Conservation (phyloP, 2,329 filamentous ascomycete genomes). For the Fusarium subglutinans region DNA sequence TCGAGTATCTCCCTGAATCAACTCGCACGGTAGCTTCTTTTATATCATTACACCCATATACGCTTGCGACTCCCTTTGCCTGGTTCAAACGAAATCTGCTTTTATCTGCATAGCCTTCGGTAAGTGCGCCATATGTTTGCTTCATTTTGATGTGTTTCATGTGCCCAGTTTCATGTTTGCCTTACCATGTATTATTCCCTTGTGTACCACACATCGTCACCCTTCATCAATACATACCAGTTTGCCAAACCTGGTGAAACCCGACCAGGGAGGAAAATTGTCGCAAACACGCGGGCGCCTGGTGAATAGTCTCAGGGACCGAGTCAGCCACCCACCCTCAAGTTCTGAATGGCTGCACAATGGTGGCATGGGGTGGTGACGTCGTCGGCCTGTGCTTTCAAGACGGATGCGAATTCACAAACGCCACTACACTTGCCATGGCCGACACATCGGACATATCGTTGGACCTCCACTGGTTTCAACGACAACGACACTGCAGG, state of each 20-base stretch:
- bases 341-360: conserved; percentile 15
- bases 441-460: conserved; percentile 10
- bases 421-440: conserved; percentile 27
- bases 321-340: conserved; percentile 18
- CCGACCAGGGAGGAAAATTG: conserved; percentile 9
- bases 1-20: not conserved
- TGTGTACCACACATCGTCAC: not conserved
- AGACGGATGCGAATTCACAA: conserved; percentile 24
- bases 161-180: conserved; percentile 7
- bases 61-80: not conserved
- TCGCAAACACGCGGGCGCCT: conserved; percentile 13
- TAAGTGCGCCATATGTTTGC: conserved; percentile 28
- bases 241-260: conserved; percentile 11
- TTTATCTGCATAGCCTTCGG: conserved; percentile 2
- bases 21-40: conserved; percentile 1
- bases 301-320: conserved; percentile 22
- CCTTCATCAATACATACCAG: not conserved
- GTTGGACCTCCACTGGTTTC: not conserved
- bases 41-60: not conserved
- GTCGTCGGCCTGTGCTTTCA: conserved; percentile 28
- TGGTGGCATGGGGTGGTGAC: conserved; percentile 26
- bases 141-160: conserved; percentile 18
- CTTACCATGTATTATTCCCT: not conserved
- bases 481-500: conserved; percentile 5
- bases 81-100: not conserved